Evolutionary conservation across 1,284 basidiomycete genomes (phyloP).

Genomic region (Sutorius eximius): DNA sequence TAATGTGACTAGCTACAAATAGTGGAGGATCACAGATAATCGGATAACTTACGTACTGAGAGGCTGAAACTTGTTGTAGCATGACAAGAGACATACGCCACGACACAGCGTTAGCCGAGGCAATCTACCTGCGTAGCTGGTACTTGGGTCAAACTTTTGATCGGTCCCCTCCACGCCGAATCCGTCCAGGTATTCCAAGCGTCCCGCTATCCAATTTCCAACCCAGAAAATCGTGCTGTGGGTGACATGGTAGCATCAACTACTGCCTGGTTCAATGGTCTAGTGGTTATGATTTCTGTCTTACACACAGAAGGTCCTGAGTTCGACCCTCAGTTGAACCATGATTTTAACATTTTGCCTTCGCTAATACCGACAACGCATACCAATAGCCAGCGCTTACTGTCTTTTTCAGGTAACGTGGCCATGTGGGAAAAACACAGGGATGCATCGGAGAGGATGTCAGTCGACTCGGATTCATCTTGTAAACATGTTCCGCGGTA

Average conservation of each 20-base stretch:
- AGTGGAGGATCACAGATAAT: not conserved
- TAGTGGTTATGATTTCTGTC: conserved; percentile 64
- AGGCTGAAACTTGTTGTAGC: too few relatives aligned
- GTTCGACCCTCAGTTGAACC: conserved; percentile 63
- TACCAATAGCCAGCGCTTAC: too few relatives aligned
- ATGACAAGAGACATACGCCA: too few relatives aligned
- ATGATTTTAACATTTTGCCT: conserved; percentile 19
- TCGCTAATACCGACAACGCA: not conserved
- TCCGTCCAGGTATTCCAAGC: too few relatives aligned
- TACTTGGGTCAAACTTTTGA: not conserved
- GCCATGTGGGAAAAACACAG: too few relatives aligned
- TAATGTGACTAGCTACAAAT: too few relatives aligned
- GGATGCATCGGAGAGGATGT: too few relatives aligned
- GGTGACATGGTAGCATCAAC: accelerated
- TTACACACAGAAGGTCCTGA: conserved; percentile 66
- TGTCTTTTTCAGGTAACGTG: too few relatives aligned
- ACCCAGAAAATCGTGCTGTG: not conserved
- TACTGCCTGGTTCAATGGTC: conserved; percentile 44
- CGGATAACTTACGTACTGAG: not conserved
- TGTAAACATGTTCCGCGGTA: too few relatives aligned
- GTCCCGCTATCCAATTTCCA: too few relatives aligned
- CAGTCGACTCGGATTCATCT: too few relatives aligned
- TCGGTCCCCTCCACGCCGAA: too few relatives aligned
- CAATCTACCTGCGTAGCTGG: not conserved
- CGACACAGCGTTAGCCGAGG: not conserved